A percentile compares a stretch with the other conserved stretches of the same genome.
Conservation (phyloP, 495 filamentous ascomycete species). For the Letharia columbiana region DNA sequence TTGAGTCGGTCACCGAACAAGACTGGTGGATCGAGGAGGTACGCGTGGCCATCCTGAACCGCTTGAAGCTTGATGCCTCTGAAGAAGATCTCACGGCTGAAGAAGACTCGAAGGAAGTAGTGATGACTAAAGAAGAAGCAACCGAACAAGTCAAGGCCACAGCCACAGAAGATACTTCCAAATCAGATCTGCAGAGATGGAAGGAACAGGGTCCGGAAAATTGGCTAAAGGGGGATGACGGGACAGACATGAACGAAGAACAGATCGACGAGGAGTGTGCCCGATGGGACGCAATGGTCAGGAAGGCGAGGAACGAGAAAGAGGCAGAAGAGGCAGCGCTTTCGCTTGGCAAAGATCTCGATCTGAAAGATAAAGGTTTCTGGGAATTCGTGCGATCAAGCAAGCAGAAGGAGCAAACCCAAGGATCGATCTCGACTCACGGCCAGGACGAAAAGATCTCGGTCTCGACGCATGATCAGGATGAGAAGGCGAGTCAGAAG, state of each 20-base stretch:
- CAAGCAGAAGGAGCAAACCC: not conserved
- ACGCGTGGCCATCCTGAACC: not conserved
- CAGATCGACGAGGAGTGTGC: slow-evolving; percentile 13
- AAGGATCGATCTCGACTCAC: not conserved
- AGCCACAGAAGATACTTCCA: not conserved
- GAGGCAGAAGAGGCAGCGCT: not conserved
- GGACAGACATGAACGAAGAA: slow-evolving; percentile 10
- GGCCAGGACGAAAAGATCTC: not conserved
- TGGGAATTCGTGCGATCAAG: not conserved
- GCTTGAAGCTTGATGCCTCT: not conserved
- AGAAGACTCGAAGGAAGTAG: not conserved
- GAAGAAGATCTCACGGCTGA: not conserved
- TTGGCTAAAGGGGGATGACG: not conserved
- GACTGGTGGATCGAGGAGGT: slow-evolving; percentile 5
- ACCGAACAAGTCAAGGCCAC: not conserved
- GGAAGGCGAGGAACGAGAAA: not conserved
- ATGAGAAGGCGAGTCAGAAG: not conserved
- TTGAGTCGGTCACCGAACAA: slow-evolving; percentile 1
- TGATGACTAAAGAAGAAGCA: not conserved
- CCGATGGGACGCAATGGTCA: not conserved
- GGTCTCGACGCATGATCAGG: not conserved
- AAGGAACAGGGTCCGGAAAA: not conserved
- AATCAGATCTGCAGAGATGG: slow-evolving; percentile 4
- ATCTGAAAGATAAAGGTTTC: not conserved
- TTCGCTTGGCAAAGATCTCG: not conserved